phyloP scores from a whole-genome alignment of 2,329 filamentous ascomycete genomes.

The Nemania diffusa region DNA sequence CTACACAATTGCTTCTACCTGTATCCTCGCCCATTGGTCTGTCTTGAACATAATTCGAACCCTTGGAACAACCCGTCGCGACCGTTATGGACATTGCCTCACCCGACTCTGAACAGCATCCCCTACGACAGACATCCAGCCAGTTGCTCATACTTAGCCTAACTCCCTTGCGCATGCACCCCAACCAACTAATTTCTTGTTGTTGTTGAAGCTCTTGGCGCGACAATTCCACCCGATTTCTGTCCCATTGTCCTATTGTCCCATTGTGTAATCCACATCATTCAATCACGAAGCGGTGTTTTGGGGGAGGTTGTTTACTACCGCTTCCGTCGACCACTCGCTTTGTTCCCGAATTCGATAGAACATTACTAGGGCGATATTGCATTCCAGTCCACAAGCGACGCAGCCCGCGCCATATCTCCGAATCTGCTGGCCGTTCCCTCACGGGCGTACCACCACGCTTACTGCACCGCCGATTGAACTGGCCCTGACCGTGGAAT shows the following conservation, averaged over 20 bases:
- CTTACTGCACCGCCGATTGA: not conserved
- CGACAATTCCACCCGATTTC: conserved; percentile 2
- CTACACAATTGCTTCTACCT: conserved; percentile 11
- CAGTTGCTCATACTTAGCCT: not conserved
- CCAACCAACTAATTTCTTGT: conserved; percentile 27
- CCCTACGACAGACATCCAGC: conserved; percentile 25
- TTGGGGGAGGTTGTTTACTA: not conserved
- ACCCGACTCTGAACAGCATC: conserved; percentile 24
- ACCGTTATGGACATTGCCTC: conserved; percentile 34
- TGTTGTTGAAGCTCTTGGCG: conserved; percentile 12
- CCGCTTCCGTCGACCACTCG: not conserved
- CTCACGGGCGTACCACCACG: not conserved
- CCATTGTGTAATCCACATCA: conserved; percentile 9
- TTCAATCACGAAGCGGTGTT: not conserved
- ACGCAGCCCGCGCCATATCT: not conserved
- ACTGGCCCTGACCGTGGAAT: not conserved
- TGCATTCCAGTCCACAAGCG: conserved; percentile 6
- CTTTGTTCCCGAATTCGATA: not conserved
- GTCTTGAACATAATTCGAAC: conserved; percentile 26
- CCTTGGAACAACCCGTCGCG: conserved; percentile 16
- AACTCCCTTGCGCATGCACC: conserved; percentile 30
- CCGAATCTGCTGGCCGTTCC: not conserved
- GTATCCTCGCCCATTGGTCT: not conserved
- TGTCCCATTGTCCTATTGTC: not conserved
- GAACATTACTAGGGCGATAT: conserved; percentile 5